These are phyloP conservation scores for Claviceps paspali DNA, from an alignment of 2,329 filamentous ascomycete genomes.

Conservation along the genomic window DNA sequence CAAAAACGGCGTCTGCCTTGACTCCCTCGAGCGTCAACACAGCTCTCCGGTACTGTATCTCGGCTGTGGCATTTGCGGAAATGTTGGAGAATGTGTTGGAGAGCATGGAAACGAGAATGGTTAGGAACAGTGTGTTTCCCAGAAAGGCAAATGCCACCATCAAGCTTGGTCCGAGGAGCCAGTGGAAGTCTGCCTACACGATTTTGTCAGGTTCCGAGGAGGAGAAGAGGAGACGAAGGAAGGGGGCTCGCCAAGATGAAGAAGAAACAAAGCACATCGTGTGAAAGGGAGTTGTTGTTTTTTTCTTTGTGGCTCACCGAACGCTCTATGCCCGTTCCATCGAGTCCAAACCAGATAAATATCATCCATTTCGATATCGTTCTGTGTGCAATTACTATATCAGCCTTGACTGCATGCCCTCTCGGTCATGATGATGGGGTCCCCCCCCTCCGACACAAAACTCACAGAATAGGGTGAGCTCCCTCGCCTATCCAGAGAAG, in stretches of 20 bases:
- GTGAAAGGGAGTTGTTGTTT: too few relatives aligned
- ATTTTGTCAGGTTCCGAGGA: not conserved
- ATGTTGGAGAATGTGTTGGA: constrained; percentile 73
- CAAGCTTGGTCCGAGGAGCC: constrained; percentile 59
- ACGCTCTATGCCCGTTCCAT: constrained; percentile 48
- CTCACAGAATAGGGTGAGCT: constrained; percentile 26
- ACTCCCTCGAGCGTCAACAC: constrained; percentile 76
- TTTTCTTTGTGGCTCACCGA: constrained; percentile 29
- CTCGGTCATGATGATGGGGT: too few relatives aligned
- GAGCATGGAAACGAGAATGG: constrained; percentile 74
- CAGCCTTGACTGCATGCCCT: too few relatives aligned
- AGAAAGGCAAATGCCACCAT: constrained; percentile 79
- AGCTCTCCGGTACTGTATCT: constrained; percentile 68
- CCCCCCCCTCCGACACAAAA: too few relatives aligned
- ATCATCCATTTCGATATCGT: constrained; percentile 84
- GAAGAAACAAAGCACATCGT: too few relatives aligned
- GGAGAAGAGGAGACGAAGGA: not conserved
- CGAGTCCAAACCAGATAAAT: constrained; percentile 83
- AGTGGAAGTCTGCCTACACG: constrained; percentile 52
- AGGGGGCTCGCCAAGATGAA: not conserved
- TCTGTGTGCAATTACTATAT: constrained; percentile 17
- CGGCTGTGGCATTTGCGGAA: constrained; percentile 60
- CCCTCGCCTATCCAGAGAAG: constrained; percentile 64
- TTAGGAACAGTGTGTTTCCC: constrained; percentile 78
- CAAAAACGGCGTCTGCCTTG: constrained; percentile 70